A percentile compares a stretch with the other conserved stretches of the same genome.
Evolutionary conservation across 306 rosid species (phyloP).

Genomic region (Myrica gale): DNA sequence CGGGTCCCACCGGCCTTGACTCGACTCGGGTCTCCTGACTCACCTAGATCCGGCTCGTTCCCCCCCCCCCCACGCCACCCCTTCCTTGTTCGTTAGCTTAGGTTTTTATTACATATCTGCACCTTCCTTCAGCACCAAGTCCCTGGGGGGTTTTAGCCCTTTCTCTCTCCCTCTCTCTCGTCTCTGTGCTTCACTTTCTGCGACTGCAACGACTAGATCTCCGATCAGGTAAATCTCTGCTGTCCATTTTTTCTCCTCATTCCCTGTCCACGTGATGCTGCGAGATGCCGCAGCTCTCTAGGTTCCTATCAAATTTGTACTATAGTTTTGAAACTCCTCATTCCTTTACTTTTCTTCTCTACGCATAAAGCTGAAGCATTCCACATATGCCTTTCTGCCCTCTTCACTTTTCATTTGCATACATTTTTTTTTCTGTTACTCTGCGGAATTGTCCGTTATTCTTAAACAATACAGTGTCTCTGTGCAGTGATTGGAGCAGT

Average conservation of each 20-base stretch:
- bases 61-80: no score
- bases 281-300: not conserved
- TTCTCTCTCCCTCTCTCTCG: not conserved
- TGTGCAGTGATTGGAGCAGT: not conserved
- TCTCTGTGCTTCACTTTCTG: not conserved
- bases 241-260: not conserved
- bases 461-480: not conserved
- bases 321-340: not conserved
- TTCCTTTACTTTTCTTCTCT: not conserved
- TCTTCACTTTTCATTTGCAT: not conserved
- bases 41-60: not conserved
- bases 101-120: conserved; percentile 7
- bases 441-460: not conserved
- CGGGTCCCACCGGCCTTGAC: not conserved
- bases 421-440: not conserved
- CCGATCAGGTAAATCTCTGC: conserved; percentile 10
- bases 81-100: not conserved
- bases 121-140: not conserved
- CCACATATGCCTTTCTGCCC: not conserved
- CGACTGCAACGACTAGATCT: not conserved
- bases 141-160: conserved; percentile 8
- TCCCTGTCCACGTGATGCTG: not conserved
- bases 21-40: not conserved
- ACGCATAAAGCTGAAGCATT: not conserved
- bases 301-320: not conserved